Base-by-base conservation (phyloP, 2,329 filamentous ascomycete species). In the Exserohilum turcica region DNA sequence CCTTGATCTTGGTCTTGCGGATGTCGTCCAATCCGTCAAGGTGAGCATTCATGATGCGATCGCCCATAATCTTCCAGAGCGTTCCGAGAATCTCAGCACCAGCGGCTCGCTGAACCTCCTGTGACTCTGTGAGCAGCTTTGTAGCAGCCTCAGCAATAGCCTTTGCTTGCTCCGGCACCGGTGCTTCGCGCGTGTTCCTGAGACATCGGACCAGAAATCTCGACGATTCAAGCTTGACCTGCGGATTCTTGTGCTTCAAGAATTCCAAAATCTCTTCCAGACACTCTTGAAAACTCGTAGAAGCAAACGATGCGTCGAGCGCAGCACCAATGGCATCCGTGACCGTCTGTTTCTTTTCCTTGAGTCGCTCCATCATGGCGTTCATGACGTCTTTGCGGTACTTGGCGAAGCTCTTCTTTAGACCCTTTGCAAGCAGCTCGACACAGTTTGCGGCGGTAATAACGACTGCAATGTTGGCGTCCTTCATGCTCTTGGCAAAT, bases 51-150 rank as follows among this genome's bases (percentile, higher is more conserved):
- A 99, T 99, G 46, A 90, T 90, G 52, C 94, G 86, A 75, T 99
- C 95, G 36, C 94, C 93, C 78, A 97, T 90, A 49, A 99, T 97
- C 78, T 97, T 99, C 94, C 97, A 97, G 43, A 99, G 76, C 0
- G 92, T 96, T 59, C 95, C 94, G 3, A 99, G 80, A 29, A 94
- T 87, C 74, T 99, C 94, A 12, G 92, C 92, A 73, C 92, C 94
- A 27, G 91, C 92, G 43, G 93, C 88, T 76, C 94, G 86, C 54
- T 96, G 85, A 3, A 84, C 87, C 65, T 95, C 92, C 63, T 87
- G 92, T 0, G 91, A 93, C 72, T 99, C 94, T 0, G 92, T 88
- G 13, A 99, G 81, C 6, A 97, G 80, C 74, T 96, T 97, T 68
- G 93, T 97, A 24, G 86, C 87, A 1, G 86, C 84, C 66, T 97